Evolutionary conservation across 2,329 filamentous ascomycete species (phyloP), one percentile per base, ranked within the genome.

Genomic region (Phyllosticta paracitricarpa): DNA sequence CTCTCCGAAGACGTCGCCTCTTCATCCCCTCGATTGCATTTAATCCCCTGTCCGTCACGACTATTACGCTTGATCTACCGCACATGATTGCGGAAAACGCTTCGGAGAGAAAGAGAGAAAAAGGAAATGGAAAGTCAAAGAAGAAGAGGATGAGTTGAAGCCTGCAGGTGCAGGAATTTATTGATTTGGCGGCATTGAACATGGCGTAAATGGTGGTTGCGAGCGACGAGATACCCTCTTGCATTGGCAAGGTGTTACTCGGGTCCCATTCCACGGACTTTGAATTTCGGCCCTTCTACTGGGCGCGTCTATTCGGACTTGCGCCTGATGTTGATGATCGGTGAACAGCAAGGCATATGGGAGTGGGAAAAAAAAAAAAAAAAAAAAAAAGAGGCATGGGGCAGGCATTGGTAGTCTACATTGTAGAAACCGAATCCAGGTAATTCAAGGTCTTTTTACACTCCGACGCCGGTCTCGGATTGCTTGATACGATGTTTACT

Each of bases 201-300:
- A 48, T 51, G 58, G 58, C 58, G 58, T 61, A 61, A 56, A 52
- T 56, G 58, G 53, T 51, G 40, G 40, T 48, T 48, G 40, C 40
- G 40, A 48, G 17, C 40, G n/a, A 17, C 40, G n/a, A 61, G 58
- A 61, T 61, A 61, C 58, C 58, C 58, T 26, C 51, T 61, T 59
- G 55, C 53, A 54, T 56, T 61, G 54, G 54, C 33, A 56, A 51
- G 58, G 58, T 53, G 58, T 61, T 61, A 56, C 40, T 48, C 40
- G 40, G 4, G 40, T 48, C 14, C 17, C 14, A 48, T 48, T n/a
- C 17, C 12, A 48, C 40, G 17, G 40, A 48, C 40, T 48, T 48
- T 48, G 40, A 48, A 17, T n/a, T 48, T 48, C 14, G 40, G 40
- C 40, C 40, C n/a, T 48, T 48, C 6, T 17, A n/a, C 40, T 48